Base-by-base conservation (phyloP, 2,329 filamentous ascomycete genomes). In the Ophiostoma angusticollis region DNA sequence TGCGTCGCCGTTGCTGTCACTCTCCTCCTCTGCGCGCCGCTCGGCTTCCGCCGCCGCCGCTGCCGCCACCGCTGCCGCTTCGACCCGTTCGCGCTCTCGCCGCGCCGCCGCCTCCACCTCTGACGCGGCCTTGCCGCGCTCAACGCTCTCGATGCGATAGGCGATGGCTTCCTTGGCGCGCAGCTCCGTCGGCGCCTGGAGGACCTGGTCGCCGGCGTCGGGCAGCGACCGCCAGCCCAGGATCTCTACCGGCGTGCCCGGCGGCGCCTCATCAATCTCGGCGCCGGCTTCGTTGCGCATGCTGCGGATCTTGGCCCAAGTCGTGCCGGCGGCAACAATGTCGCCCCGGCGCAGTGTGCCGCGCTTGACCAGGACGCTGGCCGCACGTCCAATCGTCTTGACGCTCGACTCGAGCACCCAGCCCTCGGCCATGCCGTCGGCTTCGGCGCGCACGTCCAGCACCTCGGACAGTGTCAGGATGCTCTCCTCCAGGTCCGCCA, bases 351-450 rank as follows among this genome's bases (percentile, higher is more conserved):
- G 75, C 29, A 98, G 67, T 0, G 87, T 96, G 35, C 91, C 91
- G 42, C 84, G 78, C 49, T 85, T 82, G 38, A 98, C 78, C 6
- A 98, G 76, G 1, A 95, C 73, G 0, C 91, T 95, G 5, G 91
- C 91, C 9, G 84, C 80, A 49, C 84, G 84, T 28, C 91, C 91
- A 28, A 78, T 73, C 14, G 75, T 72, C 62, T 93, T 95, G 13
- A 93, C 82, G 39, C 83, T 84, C 29, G 84, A 85, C 63, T 98
- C 91, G 6, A 98, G 72, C 14, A 98, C 72, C 84, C 87, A 95
- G 13, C 91, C 91, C 62, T 98, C 91, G 7, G 80, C 84, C 54
- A 74, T 72, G 16, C 85, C 82, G 45, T 82, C 72, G 0, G 58
- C 58, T 50, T 93, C 84, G 21, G 89, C 84, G 32, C 89, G 80